These are phyloP conservation scores for Margaritispora aquatica DNA, from an alignment of 495 filamentous ascomycete genomes.

Conservation along the genomic window DNA sequence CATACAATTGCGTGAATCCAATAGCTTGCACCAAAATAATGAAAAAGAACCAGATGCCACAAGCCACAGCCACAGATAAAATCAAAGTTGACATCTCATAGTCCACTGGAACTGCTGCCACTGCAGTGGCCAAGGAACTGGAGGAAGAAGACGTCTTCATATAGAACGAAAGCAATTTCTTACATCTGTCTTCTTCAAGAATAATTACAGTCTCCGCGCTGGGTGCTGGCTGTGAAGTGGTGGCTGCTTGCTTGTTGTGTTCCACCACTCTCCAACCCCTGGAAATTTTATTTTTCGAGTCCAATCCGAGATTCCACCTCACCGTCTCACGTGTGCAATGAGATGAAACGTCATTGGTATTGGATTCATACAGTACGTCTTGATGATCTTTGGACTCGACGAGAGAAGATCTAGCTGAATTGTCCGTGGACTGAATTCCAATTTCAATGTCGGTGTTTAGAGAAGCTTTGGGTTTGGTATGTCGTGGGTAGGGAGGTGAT, in stretches of 20 bases:
- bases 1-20: slow-evolving; percentile 47
- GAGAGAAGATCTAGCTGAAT: no score
- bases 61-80: slow-evolving; percentile 36
- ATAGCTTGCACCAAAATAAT: slow-evolving; percentile 43
- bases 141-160: not conserved
- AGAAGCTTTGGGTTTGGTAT: no score
- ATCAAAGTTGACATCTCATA: slow-evolving; percentile 30
- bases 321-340: not conserved
- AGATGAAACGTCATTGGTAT: not conserved
- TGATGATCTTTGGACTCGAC: no score
- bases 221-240: no score
- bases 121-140: slow-evolving; percentile 10
- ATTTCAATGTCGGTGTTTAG: no score
- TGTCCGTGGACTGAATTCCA: no score
- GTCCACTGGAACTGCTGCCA: slow-evolving; percentile 1
- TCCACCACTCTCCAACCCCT: not conserved
- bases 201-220: not conserved
- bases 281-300: not conserved
- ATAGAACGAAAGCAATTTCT: not conserved
- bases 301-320: not conserved
- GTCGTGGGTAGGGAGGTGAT: no score
- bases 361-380: no score
- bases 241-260: not conserved
- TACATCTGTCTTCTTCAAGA: slow-evolving; percentile 4
- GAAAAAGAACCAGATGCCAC: slow-evolving; percentile 41